Base-by-base conservation (phyloP, 345 rosid species). In the Pistacia atlantica region DNA sequence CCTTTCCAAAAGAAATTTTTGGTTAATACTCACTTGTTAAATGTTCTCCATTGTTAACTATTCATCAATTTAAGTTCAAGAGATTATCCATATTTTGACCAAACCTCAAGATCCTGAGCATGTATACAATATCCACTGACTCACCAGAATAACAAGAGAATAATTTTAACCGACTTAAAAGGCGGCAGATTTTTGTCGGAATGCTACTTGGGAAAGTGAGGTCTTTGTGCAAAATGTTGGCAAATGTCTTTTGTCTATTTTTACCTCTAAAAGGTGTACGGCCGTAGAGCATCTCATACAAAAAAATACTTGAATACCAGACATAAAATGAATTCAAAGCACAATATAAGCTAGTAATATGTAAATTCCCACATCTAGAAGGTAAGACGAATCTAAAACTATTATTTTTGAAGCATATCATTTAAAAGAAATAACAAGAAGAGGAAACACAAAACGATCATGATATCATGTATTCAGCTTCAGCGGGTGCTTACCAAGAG, bases 251-350 rank as follows among this genome's bases (percentile, higher is more conserved):
- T 73, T 93, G 97, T 85, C 99, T 89, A 72, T 96, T 96, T 87
- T 96, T 96, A 42, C 99, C 98, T 78, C 98, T 86, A 83, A 93
- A 96, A 73, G 99, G 98, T 28, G 98, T 96, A 10, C 97, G 97
- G 8, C 97, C 99, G n/a, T 93, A 96, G 56, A 96, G 86, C 97
- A 96, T 22, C 89, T 96, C 99, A 70, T 96, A 93, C 87, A 96
- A 76, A 81, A 96, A 82, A 70, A 93, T 89, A 71, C 98, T 98
- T 96, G 83, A 72, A 63, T 67, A 56, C 75, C 81, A 72, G 11
- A 51, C 13, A 77, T 31, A 75, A 72, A 80, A 17, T 46, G 60
- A 61, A 64, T 16, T 4, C 57, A 28, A 37, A 68, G 61, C 42
- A 42, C 46, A 42, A 42, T 6, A 42, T 42, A 42, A 42, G 46